phyloP scores from a whole-genome alignment of 345 rosid genomes.

The Melaleuca alternifolia region DNA sequence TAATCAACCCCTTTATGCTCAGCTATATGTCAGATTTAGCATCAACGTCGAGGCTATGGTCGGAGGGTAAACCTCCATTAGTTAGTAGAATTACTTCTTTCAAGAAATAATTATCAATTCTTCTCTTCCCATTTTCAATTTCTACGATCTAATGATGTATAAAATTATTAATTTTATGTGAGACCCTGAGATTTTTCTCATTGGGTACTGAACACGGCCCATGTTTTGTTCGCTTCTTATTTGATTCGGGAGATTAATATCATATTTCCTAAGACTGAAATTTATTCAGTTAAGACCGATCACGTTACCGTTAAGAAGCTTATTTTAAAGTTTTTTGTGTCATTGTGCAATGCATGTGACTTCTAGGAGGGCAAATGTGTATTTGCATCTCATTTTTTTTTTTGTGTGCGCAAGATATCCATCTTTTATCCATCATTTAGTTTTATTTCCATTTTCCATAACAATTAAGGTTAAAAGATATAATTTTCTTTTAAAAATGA shows the following conservation, averaged over 20 bases:
- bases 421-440: neutral
- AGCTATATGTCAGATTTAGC: neutral
- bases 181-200: neutral
- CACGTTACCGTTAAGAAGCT: neutral
- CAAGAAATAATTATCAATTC: neutral
- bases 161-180: no score
- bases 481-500: neutral
- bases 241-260: neutral
- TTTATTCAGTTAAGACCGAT: neutral
- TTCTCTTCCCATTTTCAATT: neutral
- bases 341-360: neutral
- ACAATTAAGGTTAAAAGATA: neutral
- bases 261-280: neutral
- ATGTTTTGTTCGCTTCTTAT: neutral
- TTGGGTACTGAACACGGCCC: neutral
- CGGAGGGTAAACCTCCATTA: neutral
- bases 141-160: neutral
- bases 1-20: no score
- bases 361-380: neutral
- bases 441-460: neutral
- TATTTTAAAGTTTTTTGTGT: neutral
- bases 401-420: neutral
- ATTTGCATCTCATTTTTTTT: neutral
- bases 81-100: neutral
- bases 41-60: neutral